Base-by-base conservation (phyloP, 2,329 filamentous ascomycete genomes). In the Fusarium nanum region DNA sequence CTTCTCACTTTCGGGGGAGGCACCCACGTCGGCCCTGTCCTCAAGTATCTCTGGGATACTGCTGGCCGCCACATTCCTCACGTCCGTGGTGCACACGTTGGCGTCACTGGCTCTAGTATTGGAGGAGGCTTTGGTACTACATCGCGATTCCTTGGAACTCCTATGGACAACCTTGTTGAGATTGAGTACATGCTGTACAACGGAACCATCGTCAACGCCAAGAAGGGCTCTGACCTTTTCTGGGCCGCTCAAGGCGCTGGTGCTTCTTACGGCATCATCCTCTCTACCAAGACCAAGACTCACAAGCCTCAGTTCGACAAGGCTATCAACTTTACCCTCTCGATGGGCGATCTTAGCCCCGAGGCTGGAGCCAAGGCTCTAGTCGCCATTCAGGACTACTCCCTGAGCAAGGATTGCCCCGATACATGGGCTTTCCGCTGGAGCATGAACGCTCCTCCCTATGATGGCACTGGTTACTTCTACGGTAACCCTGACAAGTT, bases 131-230 rank as follows among this genome's bases (percentile, higher is more conserved):
- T 62, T 9, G 72, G 72, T 3, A 61, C 63, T 5, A 75, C 73
- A 0, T 72, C 71, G 1, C 64, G 73, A 14, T 41, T 62, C 11
- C 48, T 65, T 9, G 73, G 73, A 2, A 74, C 69, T 1, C 61
- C 73, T 3, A 67, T 75, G 61, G 73, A 75, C 23, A 74, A 65
- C 44, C 56, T 75, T 3, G 71, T 75, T 0, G 57, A 61, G 16
- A 63, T 71, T 7, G 69, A 75, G 68, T 68, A 62, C 47, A 74
- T 75, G 73, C 57, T 75, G 11, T 74, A 71, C 56, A 74, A 75
- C 16, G 73, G 73, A 9, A 74, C 73, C 3, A 45, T 75, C 25
- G 69, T 75, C 40, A 71, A 74, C 8, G 70, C 70, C 5, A 41
- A 42, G 2, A 55, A 62, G 40, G 73, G 70, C 1, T 67, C 67